Base-by-base conservation (phyloP, 768 basidiomycete species). In the Amanita jacksonii region DNA sequence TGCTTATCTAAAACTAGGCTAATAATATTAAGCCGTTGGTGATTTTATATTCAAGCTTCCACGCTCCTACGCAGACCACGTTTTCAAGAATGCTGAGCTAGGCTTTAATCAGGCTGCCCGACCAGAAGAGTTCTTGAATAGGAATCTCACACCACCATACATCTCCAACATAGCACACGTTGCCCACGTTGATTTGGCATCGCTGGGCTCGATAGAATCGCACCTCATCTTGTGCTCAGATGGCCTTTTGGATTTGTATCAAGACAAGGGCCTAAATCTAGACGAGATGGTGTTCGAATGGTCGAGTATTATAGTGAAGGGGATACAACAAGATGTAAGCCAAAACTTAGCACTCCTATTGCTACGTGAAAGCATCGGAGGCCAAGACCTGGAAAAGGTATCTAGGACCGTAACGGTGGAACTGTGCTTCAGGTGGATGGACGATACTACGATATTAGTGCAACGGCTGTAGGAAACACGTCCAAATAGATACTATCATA, bases 41-140 rank as follows among this genome's bases (percentile, higher is more conserved):
- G 76, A 79, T 53, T 68, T 68, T 42, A 52, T 62, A 3, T 79
- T 74, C 64, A 77, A 77, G 52, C 60, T 77, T 1, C 75, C 76
- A 6, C 42, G 58, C 1, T 42, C 65, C 7, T 77, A 73, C 52
- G 72, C 74, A 13, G 51, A 64, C 9, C 64, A 66, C 9, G 57
- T 77, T 12, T 73, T 77, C 51, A 49, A 67, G 27, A 67, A 69
- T 40, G 59, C 66, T 10, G 49, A 58, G 24, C 64, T 62, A 3
- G 63, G 65, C 1, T 70, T 70, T 51, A 52, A 45, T 6, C 43
- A 66, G 34, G 57, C 63, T 1, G 52, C 57, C 35, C 62, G 61
- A 41, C 54, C 72, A 6, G 56, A 61, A n/a, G 67, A 65, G 15
- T 68, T 72, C 51, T 56, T 71, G 13, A 49, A 56, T n/a, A 65